Evolutionary conservation across 257 asterid genomes (phyloP), one percentile per base, ranked within the genome.

Genomic region (Solanum neorickii): DNA sequence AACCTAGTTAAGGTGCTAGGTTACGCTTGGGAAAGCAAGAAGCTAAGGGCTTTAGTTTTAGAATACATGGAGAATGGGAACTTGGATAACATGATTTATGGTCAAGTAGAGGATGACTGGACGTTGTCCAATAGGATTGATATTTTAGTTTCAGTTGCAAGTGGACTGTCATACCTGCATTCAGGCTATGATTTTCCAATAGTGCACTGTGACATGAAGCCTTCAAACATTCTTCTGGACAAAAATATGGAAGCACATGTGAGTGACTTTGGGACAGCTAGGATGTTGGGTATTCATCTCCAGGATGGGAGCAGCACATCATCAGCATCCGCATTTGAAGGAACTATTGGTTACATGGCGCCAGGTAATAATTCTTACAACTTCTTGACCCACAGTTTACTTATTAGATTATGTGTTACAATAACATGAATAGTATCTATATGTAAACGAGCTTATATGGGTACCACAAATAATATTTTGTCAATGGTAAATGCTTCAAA

Each of bases 301-400:
- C 95, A 94, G 66, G 92, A 87, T n/a, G 94, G 91, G 70, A 83
- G 87, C 66, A 83, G 91, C 87, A n/a, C 75, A 4, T 92, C 95
- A 1, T 89, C 95, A 56, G 87, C 95, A 37, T 93, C 96, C 9
- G 93, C 94, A 13, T 94, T 96, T 87, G 91, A 94, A 94, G 98
- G 99, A 87, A 96, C 98, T 16, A 96, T 96, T 76, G 99, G 99
- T 85, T 96, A 96, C 96, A 88, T 94, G 84, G 98, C 98, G 74
- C 98, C 99, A 90, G 98, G 99, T 94, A 89, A 86, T 5, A 29
- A 3, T 83, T 46, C 44, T 83, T 46, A 69, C 76, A 70, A 60
- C 78, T 84, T 65, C 77, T 80, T 80, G 65, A 29, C 27, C 18
- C 18, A 80, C 25, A 46, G 2, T 80, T 16, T 5, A 29, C 85